Percentiles rank a stretch among this genome's conserved stretches.
Evolutionary conservation across 441 rosid genomes (phyloP).

Genomic region (Francoa sonchifolia): DNA sequence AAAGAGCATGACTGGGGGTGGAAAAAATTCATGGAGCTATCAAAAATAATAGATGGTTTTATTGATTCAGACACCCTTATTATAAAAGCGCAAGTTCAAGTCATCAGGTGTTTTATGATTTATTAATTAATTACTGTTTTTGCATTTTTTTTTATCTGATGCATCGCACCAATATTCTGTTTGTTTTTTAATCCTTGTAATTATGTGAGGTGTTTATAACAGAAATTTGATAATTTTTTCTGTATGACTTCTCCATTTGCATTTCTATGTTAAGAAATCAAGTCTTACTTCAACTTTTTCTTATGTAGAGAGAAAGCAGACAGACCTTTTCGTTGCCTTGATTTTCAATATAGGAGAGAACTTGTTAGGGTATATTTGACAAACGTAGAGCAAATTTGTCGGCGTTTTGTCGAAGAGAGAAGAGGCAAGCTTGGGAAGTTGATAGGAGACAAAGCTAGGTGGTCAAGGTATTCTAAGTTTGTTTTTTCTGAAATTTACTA

Average conservation of each 20-base stretch:
- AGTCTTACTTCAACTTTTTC: slow-evolving; percentile 13
- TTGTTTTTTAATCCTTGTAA: too few species aligned
- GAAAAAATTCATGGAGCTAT: slow-evolving; percentile 89
- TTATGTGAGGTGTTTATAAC: too few species aligned
- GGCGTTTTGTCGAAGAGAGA: slow-evolving; percentile 86
- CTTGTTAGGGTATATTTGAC: slow-evolving; percentile 87
- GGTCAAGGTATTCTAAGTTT: slow-evolving; percentile 62
- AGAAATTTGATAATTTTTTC: too few species aligned
- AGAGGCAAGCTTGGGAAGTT: slow-evolving; percentile 64
- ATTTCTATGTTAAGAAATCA: too few species aligned
- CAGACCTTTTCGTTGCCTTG: slow-evolving; percentile 93
- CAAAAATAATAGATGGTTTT: slow-evolving; percentile 74
- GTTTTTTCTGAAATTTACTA: too few species aligned
- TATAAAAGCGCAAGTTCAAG: slow-evolving; percentile 96
- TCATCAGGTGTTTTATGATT: slow-evolving; percentile 51
- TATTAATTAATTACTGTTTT: too few species aligned
- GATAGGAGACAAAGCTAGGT: slow-evolving; percentile 76
- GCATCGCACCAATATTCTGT: too few species aligned
- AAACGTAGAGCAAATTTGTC: slow-evolving; percentile 78
- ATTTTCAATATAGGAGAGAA: slow-evolving; percentile 81
- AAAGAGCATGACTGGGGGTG: slow-evolving; percentile 99
- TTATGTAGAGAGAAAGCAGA: slow-evolving; percentile 79
- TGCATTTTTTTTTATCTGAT: too few species aligned
- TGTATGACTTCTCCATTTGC: too few species aligned
- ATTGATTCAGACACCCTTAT: slow-evolving; percentile 65